Evolutionary conservation across 345 rosid species (phyloP), one percentile per base, ranked within the genome.

Genomic region (Gossypium mustelinum): DNA sequence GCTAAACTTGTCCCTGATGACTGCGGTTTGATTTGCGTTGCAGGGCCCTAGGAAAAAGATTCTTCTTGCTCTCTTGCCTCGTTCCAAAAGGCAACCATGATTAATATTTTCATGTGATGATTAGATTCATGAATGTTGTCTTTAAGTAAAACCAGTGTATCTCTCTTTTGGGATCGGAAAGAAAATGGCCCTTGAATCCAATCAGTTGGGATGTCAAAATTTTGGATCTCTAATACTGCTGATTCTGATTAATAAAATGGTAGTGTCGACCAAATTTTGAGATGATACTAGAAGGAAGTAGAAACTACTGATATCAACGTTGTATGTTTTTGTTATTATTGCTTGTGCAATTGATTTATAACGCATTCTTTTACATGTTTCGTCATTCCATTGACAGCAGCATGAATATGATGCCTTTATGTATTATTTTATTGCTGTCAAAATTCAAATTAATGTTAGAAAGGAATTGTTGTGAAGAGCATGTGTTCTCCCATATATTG

Each of bases 11-110:
- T 52, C 41, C 25, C 22, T 74, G 48, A 75, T n/a, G 65, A 51
- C 52, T 39, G 20, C 60, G 64, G 43, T 81, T 59, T 73, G 75
- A 75, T 65, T 81, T 77, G 79, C 90, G 89, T 79, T 78, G 79
- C 90, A 95, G 98, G 98, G 98, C 24, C 97, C 99, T 47, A 87
- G 99, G 79, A 95, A 95, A 85, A 95, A 92, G 83, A 95, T 95
- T 78, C 92, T 92, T 68, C 92, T 86, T 61, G 94, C 98, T 17
- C 74, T 92, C 61, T 59, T 84, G 41, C 83, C 86, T 55, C 97
- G 86, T 72, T 74, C 87, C 59, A 91, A 81, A 68, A 72, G 89
- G 69, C 85, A 83, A 76, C 82, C 70, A 24, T 81, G 76, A 59
- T 45, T 6, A 24, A 11, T 11, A 27, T 73, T 27, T 18, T 54